Evolutionary conservation across 495 filamentous ascomycete genomes (phyloP), one percentile per base, ranked within the genome.

Genomic region (Platismatia glauca): DNA sequence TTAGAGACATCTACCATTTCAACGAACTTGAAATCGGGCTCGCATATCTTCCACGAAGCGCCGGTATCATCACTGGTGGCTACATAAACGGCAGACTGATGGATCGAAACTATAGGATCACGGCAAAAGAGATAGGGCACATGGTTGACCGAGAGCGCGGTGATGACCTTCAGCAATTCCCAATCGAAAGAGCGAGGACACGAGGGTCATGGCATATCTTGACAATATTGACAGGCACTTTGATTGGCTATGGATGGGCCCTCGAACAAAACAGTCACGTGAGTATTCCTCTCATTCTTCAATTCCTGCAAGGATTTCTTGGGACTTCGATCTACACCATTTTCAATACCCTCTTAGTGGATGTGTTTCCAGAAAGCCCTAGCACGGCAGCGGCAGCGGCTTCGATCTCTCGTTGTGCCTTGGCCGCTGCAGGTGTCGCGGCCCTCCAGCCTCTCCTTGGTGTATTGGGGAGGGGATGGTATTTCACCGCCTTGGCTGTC

Each of bases 81-180:
- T 86, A 95, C 64, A 85, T 89, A 64, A 90, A 91, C 71, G 93
- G 93, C 64, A 90, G 93, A 72, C 88, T 95, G 69, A 63, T 82
- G 64, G 80, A 82, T 60, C 64, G 65, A 27, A 80, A 81, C 59
- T 83, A 78, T 68, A 71, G 72, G n/a, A 68, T 70, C 9, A 67
- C 73, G 6, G 79, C 79, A 7, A 69, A 66, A 38, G 50, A 66
- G 9, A 59, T 69, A 15, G 68, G 65, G 4, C 22, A 62, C 33
- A 38, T 59, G 2, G 52, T 74, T 22, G 65, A 81, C 44, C 75
- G 74, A 44, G 79, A 79, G 56, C 77, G 77, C 3, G 78, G 79
- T 22, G 77, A 80, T 41, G 79, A 86, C 59, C 70, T 86, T 11
- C 65, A 66, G 4, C 70, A 79, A 8, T 89, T 87, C 41, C 86